Base-by-base conservation (phyloP, 768 basidiomycete genomes). In the Rhizopogon vesiculosus region DNA sequence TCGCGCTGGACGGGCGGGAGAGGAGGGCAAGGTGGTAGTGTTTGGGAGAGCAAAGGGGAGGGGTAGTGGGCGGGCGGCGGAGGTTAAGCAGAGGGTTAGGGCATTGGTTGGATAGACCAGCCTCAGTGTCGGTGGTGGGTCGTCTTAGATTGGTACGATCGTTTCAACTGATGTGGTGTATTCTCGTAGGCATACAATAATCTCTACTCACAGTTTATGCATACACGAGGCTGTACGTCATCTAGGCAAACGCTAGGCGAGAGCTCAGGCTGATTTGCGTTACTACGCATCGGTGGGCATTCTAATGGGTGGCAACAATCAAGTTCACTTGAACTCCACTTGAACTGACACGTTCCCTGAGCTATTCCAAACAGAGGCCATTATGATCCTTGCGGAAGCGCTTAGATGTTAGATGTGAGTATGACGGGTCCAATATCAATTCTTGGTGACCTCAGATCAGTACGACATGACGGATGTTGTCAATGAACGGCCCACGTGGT, bases 1-100 rank as follows among this genome's bases (percentile, higher is more conserved):
- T 15, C 74, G 94, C 45, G 80, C 89, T 0, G 93, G 86, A 2
- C 74, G 93, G 31, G 91, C 91, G 4, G 90, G 90, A 0, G 68
- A 78, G 64, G 66, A 69, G 28, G 90, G 89, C 1, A 84, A 78
- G 60, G 91, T 92, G 0, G 83, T 92, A 3, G 74, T 92, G 6
- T 92, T 92, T 63, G 87, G 86, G 33, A 89, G 86, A 67, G 71
- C 74, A 62, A 79, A 77, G 54, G 89, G 87, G 1, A 74, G 88
- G 19, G 87, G 87, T 2, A 81, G 83, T 51, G 71, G 70, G 40
- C 74, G 72, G 57, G 73, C 78, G 29, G 77, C 74, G 65, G 79
- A 82, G 29, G 76, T 85, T 44, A 75, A 74, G 67, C 74, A 74
- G 66, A 78, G 70, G 62, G 75, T 87, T 28, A 71, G 74, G 31